Evolutionary conservation across 139 green algal genomes (phyloP).

Genomic region (Chlamydomonas urium): DNA sequence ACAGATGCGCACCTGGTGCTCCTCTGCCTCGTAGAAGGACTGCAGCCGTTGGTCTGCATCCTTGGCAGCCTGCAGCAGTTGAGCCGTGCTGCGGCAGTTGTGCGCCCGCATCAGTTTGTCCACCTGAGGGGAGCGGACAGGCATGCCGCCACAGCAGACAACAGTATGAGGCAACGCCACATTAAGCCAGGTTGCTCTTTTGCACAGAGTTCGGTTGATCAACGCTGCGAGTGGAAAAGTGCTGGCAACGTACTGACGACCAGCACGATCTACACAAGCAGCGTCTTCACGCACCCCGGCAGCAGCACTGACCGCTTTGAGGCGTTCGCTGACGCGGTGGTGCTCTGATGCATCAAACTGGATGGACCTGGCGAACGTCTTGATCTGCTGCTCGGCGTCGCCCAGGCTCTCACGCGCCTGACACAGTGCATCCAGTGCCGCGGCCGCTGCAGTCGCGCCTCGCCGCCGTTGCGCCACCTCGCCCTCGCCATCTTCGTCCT

Average conservation of each 20-base stretch:
- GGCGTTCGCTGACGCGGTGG: conserved; percentile 5
- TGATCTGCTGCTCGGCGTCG: conserved; percentile 16
- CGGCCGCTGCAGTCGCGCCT: not conserved
- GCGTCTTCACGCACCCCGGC: conserved; percentile 6
- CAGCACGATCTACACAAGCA: not conserved
- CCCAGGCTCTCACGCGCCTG: conserved; percentile 32
- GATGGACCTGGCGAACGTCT: not conserved
- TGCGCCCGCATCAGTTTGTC: conserved; percentile 42
- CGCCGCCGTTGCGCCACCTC: not conserved
- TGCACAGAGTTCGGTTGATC: too few species aligned
- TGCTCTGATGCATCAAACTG: conserved; percentile 6
- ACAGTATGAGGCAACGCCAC: too few species aligned
- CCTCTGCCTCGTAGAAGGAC: conserved; percentile 8
- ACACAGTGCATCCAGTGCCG: conserved; percentile 22
- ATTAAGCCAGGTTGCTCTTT: too few species aligned
- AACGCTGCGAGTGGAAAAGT: too few species aligned
- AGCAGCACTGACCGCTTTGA: conserved; percentile 4
- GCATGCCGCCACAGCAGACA: too few species aligned
- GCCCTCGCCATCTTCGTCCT: conserved; percentile 6
- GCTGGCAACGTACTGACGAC: too few species aligned
- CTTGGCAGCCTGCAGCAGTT: conserved; percentile 50
- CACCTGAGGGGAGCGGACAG: not conserved
- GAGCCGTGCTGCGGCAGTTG: conserved; percentile 29
- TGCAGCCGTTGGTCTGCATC: conserved; percentile 27
- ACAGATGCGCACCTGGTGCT: conserved; percentile 3